Base-by-base conservation (phyloP, 2,329 filamentous ascomycete species). In the Cyphellophora europaea region DNA sequence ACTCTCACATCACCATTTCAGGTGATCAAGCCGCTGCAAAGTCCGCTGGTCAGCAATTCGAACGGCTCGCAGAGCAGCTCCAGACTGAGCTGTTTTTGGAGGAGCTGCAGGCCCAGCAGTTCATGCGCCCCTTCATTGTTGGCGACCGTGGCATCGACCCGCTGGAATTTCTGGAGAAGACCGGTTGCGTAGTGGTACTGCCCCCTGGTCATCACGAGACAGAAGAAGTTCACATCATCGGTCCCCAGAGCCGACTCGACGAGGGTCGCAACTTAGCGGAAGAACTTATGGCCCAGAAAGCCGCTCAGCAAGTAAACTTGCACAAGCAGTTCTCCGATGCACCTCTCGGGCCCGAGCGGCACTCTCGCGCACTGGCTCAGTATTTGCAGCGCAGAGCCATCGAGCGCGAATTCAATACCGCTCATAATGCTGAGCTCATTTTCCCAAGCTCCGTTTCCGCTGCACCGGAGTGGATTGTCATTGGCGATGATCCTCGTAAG, bases 101-200 rank as follows among this genome's bases (percentile, higher is more conserved):
- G 49, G 80, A 93, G 57, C 67, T 87, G 27, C 74, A 81, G 5
- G 85, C 96, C 49, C 82, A 89, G 57, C 80, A 81, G 43, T 86
- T 85, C 32, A 79, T 86, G 33, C 91, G 96, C 57, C 88, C 93
- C 57, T 96, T 95, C 66, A 91, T 98, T 53, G 79, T 94, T 44
- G 89, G 89, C 33, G 79, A 89, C 42, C 74, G 79, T 42, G 87
- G 84, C 42, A 73, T 83, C 42, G 78, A 84, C 12, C 69, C 85
- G 19, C 77, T 95, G 38, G 77, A 94, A 30, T 95, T 98, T 66
- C 77, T 95, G 45, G 72, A 79, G 30, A 77, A 94, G 52, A 96
- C 91, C 38, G 89, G 89, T 43, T 98, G 91, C 59, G 76, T 82
- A 28, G 80, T 96, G 40, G 74, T 96, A 38, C 62, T 96, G 30